Evolutionary conservation across 1,284 basidiomycete genomes (phyloP).

Genomic region (Rhodotorula glutinis): DNA sequence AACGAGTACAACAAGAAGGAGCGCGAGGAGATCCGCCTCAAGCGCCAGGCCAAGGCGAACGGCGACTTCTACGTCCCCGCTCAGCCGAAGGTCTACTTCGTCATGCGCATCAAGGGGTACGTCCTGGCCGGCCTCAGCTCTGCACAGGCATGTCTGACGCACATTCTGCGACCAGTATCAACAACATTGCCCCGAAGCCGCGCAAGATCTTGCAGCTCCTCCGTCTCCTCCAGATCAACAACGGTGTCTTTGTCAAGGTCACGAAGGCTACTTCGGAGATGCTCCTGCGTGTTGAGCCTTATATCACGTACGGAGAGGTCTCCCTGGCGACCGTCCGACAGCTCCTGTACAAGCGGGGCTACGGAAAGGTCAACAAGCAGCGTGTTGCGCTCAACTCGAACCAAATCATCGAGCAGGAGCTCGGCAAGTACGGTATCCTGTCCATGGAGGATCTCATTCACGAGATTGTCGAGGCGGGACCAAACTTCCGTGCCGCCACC

Average conservation of each 20-base stretch:
- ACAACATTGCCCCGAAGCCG: conserved; percentile 98
- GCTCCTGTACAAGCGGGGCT: conserved; percentile 99
- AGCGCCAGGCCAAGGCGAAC: conserved; percentile 83
- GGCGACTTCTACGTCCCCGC: conserved; percentile 98
- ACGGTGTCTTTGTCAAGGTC: conserved; percentile 96
- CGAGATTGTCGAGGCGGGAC: conserved; percentile 92
- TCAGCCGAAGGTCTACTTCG: conserved; percentile 97
- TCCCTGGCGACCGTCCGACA: conserved; percentile 97
- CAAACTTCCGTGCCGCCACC: conserved; percentile 94
- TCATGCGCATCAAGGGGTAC: conserved; percentile 90
- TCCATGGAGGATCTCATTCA: conserved; percentile 97
- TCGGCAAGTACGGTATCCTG: conserved; percentile 95
- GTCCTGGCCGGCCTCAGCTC: conserved; percentile 46
- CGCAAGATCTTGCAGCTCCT: conserved; percentile 98
- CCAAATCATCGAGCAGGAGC: conserved; percentile 82
- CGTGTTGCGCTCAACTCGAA: conserved; percentile 95
- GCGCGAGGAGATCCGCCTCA: conserved; percentile 94
- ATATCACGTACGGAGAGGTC: conserved; percentile 93
- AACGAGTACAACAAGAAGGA: conserved; percentile 93
- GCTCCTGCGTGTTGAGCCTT: conserved; percentile 96
- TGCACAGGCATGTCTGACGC: not conserved
- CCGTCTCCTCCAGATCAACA: conserved; percentile 99
- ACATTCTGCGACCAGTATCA: conserved; percentile 67
- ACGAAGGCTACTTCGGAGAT: conserved; percentile 96
- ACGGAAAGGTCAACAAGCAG: conserved; percentile 97